Percentiles rank a stretch among this genome's conserved stretches.
These are phyloP conservation scores for Pseudogymnoascus sp. DNA, from an alignment of 2,329 filamentous ascomycete genomes.

Conservation along the genomic window DNA sequence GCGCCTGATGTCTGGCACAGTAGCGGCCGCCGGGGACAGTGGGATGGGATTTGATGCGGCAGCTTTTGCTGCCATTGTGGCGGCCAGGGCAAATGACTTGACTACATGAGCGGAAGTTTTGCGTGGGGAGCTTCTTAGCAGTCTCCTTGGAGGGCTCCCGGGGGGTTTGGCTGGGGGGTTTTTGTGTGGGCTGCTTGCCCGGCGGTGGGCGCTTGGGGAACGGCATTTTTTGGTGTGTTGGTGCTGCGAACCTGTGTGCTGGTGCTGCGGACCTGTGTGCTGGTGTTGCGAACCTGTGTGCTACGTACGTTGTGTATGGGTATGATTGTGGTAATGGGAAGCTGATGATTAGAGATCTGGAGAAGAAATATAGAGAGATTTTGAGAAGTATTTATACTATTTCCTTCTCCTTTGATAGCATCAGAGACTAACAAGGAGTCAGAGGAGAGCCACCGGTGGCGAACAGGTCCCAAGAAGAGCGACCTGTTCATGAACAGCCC, in stretches of 20 bases:
- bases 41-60: background rate
- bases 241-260: background rate
- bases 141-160: background rate
- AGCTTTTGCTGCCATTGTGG: background rate
- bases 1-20: background rate
- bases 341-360: background rate
- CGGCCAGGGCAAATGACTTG: background rate
- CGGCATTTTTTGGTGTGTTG: background rate
- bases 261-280: too few species aligned
- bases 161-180: too few species aligned
- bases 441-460: background rate
- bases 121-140: background rate
- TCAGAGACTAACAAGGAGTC: background rate
- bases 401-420: background rate
- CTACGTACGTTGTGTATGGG: background rate
- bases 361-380: background rate
- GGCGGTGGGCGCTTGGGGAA: background rate
- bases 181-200: background rate
- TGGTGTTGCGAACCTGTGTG: too few species aligned
- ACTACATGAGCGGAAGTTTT: background rate
- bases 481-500: background rate
- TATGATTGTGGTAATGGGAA: background rate
- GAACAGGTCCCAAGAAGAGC: background rate
- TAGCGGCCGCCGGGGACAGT: background rate
- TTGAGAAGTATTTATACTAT: background rate